phyloP scores from a whole-genome alignment of 75 land plant genomes.

The Cupressus sempervirens region DNA sequence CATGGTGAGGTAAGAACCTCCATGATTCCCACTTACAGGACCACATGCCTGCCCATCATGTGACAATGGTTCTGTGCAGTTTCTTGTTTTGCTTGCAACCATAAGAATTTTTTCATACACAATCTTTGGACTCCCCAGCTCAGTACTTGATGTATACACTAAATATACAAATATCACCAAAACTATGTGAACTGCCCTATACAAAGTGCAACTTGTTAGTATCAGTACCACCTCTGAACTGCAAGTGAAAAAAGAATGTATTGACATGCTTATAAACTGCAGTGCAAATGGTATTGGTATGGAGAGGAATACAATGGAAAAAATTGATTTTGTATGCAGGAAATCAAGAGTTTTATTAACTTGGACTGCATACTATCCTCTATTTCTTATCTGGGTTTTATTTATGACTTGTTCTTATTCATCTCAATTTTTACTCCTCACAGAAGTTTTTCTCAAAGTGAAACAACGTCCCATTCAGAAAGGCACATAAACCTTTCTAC shows the following conservation, averaged over 20 bases:
- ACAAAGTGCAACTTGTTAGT: conserved; percentile 46
- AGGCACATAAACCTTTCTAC: neutral
- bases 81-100: conserved; percentile 52
- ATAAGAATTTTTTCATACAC: conserved; percentile 63
- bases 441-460: neutral
- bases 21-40: conserved; percentile 74
- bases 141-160: conserved; percentile 69
- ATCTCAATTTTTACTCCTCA: no score
- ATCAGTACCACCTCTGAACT: conserved; percentile 49
- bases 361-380: neutral
- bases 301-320: neutral
- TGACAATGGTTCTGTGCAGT: conserved; percentile 63
- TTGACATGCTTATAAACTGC: neutral
- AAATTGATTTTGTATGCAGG: neutral
- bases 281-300: neutral
- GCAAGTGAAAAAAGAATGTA: neutral
- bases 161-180: conserved; percentile 87
- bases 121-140: conserved; percentile 81
- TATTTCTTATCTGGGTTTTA: neutral
- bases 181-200: conserved; percentile 73
- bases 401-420: neutral
- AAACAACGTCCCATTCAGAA: neutral
- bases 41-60: conserved; percentile 81
- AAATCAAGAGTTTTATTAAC: neutral
- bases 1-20: conserved; percentile 90